Percentiles rank a stretch among this genome's conserved stretches.
Conservation (phyloP, 768 basidiomycete species). For the Mycena albidolilacea region DNA sequence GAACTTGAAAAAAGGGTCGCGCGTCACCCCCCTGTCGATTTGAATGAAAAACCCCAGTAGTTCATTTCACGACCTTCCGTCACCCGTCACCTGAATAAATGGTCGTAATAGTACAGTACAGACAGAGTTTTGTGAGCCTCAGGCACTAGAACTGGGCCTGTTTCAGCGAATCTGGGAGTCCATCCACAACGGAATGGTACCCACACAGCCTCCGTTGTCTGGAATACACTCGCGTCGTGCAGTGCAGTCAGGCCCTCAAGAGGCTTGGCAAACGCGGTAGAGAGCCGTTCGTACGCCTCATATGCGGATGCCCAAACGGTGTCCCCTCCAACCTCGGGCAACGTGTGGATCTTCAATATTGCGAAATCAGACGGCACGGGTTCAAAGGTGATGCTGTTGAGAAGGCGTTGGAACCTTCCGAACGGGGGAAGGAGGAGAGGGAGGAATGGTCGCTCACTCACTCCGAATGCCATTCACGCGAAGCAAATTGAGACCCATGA, state of each 20-base stretch:
- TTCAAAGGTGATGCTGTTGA: conserved; percentile 57
- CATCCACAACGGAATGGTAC: not conserved
- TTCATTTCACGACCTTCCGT: too few species aligned
- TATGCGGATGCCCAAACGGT: conserved; percentile 18
- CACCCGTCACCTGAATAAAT: too few species aligned
- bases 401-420: conserved; percentile 13
- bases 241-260: conserved; percentile 61
- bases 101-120: too few species aligned
- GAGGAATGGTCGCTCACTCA: conserved; percentile 35
- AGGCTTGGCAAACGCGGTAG: conserved; percentile 53
- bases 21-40: too few species aligned
- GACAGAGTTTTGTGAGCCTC: too few species aligned
- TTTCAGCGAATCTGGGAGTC: too few species aligned
- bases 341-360: conserved; percentile 20
- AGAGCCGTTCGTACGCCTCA: conserved; percentile 63
- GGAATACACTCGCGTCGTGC: conserved; percentile 46
- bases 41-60: too few species aligned
- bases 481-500: conserved; percentile 20
- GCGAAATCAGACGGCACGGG: conserved; percentile 61
- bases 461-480: conserved; percentile 38
- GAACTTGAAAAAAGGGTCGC: too few species aligned
- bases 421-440: conserved; percentile 11
- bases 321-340: conserved; percentile 45
- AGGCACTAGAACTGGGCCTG: too few species aligned
- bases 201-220: not conserved